These are phyloP conservation scores for Penicillium sp. DNA, from an alignment of 2,329 filamentous ascomycete species.

Conservation along the genomic window DNA sequence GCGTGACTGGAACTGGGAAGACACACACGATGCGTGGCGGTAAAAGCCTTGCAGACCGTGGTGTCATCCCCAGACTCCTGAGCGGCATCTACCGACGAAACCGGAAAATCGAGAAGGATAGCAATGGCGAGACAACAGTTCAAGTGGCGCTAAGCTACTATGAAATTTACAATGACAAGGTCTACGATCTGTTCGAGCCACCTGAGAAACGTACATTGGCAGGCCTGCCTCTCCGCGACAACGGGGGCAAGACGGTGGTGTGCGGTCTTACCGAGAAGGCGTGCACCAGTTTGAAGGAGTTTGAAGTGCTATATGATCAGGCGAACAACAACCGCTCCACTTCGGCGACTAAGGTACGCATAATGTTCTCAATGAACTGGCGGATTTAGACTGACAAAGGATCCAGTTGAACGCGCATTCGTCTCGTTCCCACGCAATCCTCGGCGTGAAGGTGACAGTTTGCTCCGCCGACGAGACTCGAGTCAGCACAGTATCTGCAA, in stretches of 20 bases:
- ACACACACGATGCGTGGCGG: constrained; percentile 96
- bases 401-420: constrained; percentile 78
- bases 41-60: constrained; percentile 78
- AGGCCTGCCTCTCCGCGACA: constrained; percentile 80
- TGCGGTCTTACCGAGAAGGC: constrained; percentile 80
- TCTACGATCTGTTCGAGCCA: constrained; percentile 85
- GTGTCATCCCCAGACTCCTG: constrained; percentile 81
- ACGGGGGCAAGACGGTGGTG: constrained; percentile 82
- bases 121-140: constrained; percentile 67
- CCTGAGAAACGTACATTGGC: constrained; percentile 81
- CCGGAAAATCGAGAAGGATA: constrained; percentile 82
- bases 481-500: constrained; percentile 85
- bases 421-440: constrained; percentile 83
- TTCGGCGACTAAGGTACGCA: constrained; percentile 71
- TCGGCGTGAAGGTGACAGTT: constrained; percentile 85
- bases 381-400: constrained; percentile 21
- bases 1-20: constrained; percentile 90
- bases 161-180: constrained; percentile 96
- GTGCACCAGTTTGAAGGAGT: constrained; percentile 84
- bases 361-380: neutral
- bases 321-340: constrained; percentile 89
- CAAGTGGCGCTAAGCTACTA: constrained; percentile 83
- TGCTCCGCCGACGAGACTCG: constrained; percentile 66
- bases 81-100: constrained; percentile 82
- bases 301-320: constrained; percentile 85